Conservation (phyloP, 1,284 basidiomycete species). For the Papiliotrema terrestris region DNA sequence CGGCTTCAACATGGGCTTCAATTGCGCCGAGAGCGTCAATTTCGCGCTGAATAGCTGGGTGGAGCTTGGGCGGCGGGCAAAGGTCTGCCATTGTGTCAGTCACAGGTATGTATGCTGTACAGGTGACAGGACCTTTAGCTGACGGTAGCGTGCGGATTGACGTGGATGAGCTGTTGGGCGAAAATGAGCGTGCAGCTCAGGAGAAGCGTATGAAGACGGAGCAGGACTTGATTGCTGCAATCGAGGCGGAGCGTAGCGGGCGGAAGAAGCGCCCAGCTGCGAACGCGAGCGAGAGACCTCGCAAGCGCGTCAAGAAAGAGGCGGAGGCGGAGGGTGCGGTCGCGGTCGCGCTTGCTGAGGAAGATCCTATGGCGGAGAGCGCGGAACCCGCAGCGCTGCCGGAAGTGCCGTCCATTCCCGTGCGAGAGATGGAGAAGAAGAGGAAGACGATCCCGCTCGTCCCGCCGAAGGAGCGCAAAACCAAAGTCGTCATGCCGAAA, state of each 20-base stretch:
- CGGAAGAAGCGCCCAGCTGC: conserved; percentile 5
- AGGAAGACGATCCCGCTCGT: neutral
- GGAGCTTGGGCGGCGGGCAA: conserved; percentile 76
- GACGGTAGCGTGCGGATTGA: conserved; percentile 76
- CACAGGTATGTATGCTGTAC: conserved; percentile 63
- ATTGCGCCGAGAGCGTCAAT: conserved; percentile 97
- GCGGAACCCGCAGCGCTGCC: neutral
- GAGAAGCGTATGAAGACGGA: conserved; percentile 10
- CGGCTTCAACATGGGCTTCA: conserved; percentile 95
- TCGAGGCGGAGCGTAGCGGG: conserved; percentile 21
- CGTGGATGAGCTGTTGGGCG: conserved; percentile 71
- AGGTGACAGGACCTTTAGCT: neutral
- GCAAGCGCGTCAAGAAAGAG: neutral
- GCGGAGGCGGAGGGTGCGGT: neutral
- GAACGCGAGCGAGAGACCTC: neutral
- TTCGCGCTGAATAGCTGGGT: conserved; percentile 96
- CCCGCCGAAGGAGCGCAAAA: conserved; percentile 12
- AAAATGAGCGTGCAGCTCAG: conserved; percentile 44
- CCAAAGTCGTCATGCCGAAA: conserved; percentile 1
- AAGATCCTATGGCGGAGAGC: neutral
- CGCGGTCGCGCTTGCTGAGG: neutral
- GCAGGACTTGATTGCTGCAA: conserved; percentile 28
- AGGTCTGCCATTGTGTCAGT: conserved; percentile 74
- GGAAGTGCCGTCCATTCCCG: neutral
- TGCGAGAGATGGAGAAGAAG: conserved; percentile 8